Percentiles rank a stretch among this genome's conserved stretches.
phyloP scores from a whole-genome alignment of 768 basidiomycete species.

The Phlegmacium glaucopus region DNA sequence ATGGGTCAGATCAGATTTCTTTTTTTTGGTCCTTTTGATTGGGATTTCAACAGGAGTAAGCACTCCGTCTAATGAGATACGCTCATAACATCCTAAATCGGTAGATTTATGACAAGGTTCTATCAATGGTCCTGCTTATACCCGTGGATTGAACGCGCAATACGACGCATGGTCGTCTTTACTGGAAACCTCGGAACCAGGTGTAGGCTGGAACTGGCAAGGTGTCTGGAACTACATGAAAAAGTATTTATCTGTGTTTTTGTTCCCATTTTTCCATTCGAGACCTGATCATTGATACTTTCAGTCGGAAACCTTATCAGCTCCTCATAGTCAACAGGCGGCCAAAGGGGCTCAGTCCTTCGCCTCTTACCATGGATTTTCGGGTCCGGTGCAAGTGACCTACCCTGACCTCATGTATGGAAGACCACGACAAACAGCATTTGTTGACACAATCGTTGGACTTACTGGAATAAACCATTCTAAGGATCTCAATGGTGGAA shows the following conservation, averaged over 20 bases:
- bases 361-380: constrained; percentile 45
- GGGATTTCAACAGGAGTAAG: no score
- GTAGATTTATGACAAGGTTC: constrained; percentile 26
- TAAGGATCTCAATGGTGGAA: constrained; percentile 53
- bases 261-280: not conserved
- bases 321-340: constrained; percentile 41
- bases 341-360: constrained; percentile 46
- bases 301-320: constrained; percentile 45
- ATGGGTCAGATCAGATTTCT: no score
- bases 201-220: constrained; percentile 46
- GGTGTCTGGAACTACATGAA: constrained; percentile 44
- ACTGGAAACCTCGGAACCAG: constrained; percentile 35
- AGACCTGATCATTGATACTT: no score
- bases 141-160: constrained; percentile 40
- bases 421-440: constrained; percentile 49
- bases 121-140: constrained; percentile 47
- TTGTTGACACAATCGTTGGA: constrained; percentile 42
- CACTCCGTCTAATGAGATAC: not conserved
- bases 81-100: not conserved
- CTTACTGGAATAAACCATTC: constrained; percentile 46
- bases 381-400: constrained; percentile 53
- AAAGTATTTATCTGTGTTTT: constrained; percentile 30
- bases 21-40: no score
- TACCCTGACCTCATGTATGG: constrained; percentile 53
- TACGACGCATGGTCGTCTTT: constrained; percentile 41